Percentiles rank a stretch among this genome's conserved stretches.
phyloP scores from a whole-genome alignment of 176 grass and related monocot species.

The Chrysopogon serrulatus region DNA sequence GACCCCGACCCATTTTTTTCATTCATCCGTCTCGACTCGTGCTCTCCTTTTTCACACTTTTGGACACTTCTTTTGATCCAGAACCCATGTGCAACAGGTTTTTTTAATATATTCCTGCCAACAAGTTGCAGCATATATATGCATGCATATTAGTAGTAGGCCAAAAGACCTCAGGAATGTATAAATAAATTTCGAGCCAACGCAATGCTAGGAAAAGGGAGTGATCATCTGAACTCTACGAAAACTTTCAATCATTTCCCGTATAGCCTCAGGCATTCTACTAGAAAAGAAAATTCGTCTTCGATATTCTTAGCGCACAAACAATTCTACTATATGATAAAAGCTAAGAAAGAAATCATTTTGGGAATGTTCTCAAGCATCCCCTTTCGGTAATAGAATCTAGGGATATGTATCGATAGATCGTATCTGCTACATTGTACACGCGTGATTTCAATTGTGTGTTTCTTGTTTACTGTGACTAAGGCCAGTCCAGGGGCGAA shows the following conservation, averaged over 20 bases:
- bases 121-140: neutral
- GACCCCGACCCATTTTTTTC: neutral
- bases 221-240: neutral
- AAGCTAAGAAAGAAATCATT: too few species aligned
- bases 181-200: neutral
- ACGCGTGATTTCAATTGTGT: too few species aligned
- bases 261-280: neutral
- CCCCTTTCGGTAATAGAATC: too few species aligned
- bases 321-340: neutral
- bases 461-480: too few species aligned
- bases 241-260: neutral
- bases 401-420: too few species aligned
- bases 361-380: too few species aligned
- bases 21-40: neutral
- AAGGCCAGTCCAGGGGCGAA: too few species aligned
- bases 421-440: too few species aligned
- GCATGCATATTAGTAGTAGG: neutral
- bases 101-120: neutral
- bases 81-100: neutral
- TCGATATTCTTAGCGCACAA: neutral
- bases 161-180: neutral
- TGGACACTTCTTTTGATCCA: neutral
- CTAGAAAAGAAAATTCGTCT: neutral
- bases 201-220: neutral
- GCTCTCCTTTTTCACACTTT: neutral